Conservation (phyloP, 2,329 filamentous ascomycete species). For the Stagonosporopsis chrysanthemi region DNA sequence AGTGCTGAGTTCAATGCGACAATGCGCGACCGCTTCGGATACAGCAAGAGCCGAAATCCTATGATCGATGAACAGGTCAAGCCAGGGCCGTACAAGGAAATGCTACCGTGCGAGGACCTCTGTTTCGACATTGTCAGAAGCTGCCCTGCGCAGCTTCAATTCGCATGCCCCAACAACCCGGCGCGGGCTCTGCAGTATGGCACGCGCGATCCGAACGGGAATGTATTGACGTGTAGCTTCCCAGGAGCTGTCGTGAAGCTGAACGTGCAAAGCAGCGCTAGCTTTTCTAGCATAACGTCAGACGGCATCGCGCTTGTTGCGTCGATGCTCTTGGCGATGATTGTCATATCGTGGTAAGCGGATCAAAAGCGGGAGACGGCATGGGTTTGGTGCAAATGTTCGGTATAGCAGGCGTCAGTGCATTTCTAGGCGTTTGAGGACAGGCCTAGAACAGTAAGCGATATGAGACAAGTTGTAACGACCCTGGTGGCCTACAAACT, state of each 20-base stretch:
- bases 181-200: constrained; percentile 36
- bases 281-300: neutral
- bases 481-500: constrained; percentile 5
- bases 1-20: constrained; percentile 35
- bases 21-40: constrained; percentile 45
- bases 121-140: constrained; percentile 86
- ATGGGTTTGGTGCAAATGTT: constrained; percentile 6
- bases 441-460: constrained; percentile 2
- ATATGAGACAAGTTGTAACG: constrained; percentile 4
- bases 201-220: constrained; percentile 20
- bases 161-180: constrained; percentile 70
- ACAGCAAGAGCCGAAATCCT: constrained; percentile 70
- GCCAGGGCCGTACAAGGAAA: constrained; percentile 92
- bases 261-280: constrained; percentile 34
- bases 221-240: constrained; percentile 50
- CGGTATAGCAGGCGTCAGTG: constrained; percentile 11
- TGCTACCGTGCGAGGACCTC: constrained; percentile 85
- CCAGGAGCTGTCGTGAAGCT: constrained; percentile 52
- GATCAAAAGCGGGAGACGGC: neutral
- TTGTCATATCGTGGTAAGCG: constrained; percentile 13
- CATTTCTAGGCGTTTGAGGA: constrained; percentile 16
- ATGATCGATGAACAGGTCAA: constrained; percentile 74
- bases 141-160: constrained; percentile 79
- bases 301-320: constrained; percentile 20
- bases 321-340: constrained; percentile 11